phyloP scores from a whole-genome alignment of 495 filamentous ascomycete species.

The Chaetomidium leptoderma region DNA sequence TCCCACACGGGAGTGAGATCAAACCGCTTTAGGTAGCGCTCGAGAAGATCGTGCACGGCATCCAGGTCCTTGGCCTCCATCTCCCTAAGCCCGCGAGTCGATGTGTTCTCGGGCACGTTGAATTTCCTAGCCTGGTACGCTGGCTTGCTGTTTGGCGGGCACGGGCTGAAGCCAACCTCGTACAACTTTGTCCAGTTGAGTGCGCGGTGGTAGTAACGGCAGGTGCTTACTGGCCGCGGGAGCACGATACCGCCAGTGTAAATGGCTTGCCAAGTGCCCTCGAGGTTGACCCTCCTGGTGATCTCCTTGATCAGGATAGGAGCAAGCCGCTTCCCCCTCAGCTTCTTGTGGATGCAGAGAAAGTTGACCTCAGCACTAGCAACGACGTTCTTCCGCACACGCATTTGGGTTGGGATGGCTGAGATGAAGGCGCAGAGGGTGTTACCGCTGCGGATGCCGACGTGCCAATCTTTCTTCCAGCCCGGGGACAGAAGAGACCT shows the following conservation, averaged over 20 bases:
- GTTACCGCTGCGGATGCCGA: conserved; percentile 76
- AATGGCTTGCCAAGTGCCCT: conserved; percentile 85
- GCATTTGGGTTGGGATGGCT: conserved; percentile 76
- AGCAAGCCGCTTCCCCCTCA: conserved; percentile 83
- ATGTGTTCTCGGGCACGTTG: conserved; percentile 64
- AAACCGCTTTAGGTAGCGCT: conserved; percentile 72
- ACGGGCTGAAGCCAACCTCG: conserved; percentile 83
- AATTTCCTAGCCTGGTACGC: conserved; percentile 75
- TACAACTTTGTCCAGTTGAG: conserved; percentile 94
- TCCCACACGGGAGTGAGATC: conserved; percentile 79
- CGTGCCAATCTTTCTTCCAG: conserved; percentile 94
- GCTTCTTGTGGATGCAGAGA: conserved; percentile 95
- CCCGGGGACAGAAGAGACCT: conserved; percentile 92
- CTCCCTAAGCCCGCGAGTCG: conserved; percentile 66
- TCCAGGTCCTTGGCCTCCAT: conserved; percentile 83
- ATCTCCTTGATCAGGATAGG: conserved; percentile 97
- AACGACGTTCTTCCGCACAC: conserved; percentile 69
- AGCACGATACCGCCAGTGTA: conserved; percentile 90
- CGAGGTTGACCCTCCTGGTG: conserved; percentile 79
- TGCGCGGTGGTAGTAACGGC: conserved; percentile 88
- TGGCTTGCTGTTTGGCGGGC: conserved; percentile 76
- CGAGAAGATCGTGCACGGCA: conserved; percentile 67
- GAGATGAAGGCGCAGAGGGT: conserved; percentile 94
- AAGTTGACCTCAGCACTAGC: conserved; percentile 92
- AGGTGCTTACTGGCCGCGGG: conserved; percentile 84